Evolutionary conservation across 1,139 yeast species (phyloP), one percentile per base, ranked within the genome.

Genomic region (Geotrichum reessii): DNA sequence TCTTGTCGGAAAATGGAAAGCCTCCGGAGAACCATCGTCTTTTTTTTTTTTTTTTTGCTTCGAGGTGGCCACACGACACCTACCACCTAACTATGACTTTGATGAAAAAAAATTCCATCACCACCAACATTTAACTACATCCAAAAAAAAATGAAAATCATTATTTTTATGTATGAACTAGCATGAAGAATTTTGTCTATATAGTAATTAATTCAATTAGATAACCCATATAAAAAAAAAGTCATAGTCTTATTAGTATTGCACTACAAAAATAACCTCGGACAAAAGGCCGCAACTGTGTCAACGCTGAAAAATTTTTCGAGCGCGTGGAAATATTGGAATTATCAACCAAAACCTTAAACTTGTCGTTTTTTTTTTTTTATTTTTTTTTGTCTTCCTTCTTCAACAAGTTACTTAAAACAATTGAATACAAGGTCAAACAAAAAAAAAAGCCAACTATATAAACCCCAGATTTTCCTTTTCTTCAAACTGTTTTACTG

Each of bases 381-480:
- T 31, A 6, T 47, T 31, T 31, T 31, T 6, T 33, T 31, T 19
- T 28, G 19, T 12, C 37, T 47, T 37, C 22, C 11, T 14, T 27
- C 17, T 19, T 27, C n/a, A 44, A 24, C 25, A 21, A 19, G 17
- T 17, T 17, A 50, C 33, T 33, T 12, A 27, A 17, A 33, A 22
- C 28, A 50, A 28, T 9, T 12, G 8, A 17, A 37, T 21, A 31
- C 12, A 50, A 22, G 17, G 24, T 22, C 19, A 48, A n/a, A 11
- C 37, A 7, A 28, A 28, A 31, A 8, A 31, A 31, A 31, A 31
- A 31, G 14, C 9, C 44, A 52, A 55, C 40, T 53, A 55, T 58
- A 55, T 55, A 58, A 55, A 52, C 56, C 56, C 58, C 58, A 52
- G 55, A 17, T 44, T 52, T 52, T 52, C 46, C 52, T 21, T 44